Conservation (phyloP, 169 alveolate species). For the Plasmodium malariae region DNA sequence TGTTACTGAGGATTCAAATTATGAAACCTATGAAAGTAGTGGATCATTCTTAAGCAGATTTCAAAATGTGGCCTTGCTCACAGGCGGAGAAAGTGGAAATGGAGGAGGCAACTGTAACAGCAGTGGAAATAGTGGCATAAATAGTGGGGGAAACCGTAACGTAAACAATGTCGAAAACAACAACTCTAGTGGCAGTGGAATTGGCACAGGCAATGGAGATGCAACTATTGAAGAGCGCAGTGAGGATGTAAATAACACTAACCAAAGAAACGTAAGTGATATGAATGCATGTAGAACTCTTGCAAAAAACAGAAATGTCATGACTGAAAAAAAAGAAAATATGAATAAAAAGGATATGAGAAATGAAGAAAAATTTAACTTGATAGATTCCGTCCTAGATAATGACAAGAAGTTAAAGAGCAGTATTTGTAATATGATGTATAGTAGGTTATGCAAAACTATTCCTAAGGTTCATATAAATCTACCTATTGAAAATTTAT, state of each 20-base stretch:
- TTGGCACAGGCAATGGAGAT: too few species aligned
- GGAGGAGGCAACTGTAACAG: background rate
- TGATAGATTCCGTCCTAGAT: conserved; percentile 61
- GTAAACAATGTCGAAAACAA: background rate
- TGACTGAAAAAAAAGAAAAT: conserved; percentile 22
- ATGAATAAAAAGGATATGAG: conserved; percentile 1
- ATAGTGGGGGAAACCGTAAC: conserved; percentile 4
- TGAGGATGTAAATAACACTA: background rate
- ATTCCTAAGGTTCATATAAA: conserved; percentile 71
- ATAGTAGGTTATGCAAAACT: conserved; percentile 57
- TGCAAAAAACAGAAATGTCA: background rate
- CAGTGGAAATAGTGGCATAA: background rate
- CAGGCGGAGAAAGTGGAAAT: too few species aligned
- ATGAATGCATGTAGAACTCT: background rate
- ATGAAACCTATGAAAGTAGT: background rate
- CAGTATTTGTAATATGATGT: conserved; percentile 53
- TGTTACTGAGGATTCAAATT: background rate
- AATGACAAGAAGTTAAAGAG: conserved; percentile 62
- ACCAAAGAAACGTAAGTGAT: background rate
- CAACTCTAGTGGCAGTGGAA: too few species aligned
- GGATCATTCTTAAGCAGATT: background rate
- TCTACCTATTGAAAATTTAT: conserved; percentile 58
- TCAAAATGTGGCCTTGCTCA: background rate
- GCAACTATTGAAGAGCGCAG: too few species aligned
- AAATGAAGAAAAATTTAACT: conserved; percentile 19